These are phyloP conservation scores for Mortierella sp. DNA, from an alignment of 371 early-diverging fungal species.

Conservation along the genomic window DNA sequence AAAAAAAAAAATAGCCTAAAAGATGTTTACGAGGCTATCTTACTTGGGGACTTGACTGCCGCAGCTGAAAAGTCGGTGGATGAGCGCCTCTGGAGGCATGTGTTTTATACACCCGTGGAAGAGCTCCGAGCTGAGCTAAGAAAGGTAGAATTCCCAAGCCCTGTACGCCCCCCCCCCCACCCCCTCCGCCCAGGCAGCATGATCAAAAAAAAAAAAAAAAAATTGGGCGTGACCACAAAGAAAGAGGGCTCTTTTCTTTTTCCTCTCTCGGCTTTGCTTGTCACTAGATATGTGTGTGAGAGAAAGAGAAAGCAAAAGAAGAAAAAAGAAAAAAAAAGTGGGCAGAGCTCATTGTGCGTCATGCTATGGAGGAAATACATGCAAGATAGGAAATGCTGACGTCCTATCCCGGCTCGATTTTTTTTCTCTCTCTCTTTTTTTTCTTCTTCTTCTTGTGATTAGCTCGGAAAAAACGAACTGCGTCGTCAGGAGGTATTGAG, in stretches of 20 bases:
- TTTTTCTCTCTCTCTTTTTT: no score
- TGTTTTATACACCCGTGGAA: conserved; percentile 50
- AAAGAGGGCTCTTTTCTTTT: no score
- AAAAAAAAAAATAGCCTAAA: conserved; percentile 30
- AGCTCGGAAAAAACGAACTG: conserved; percentile 25
- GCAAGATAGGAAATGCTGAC: no score
- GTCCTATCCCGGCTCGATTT: no score
- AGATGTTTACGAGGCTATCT: conserved; percentile 34
- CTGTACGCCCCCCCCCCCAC: no score
- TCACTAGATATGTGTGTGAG: neutral
- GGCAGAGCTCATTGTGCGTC: no score
- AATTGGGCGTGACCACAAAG: no score
- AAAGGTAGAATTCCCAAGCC: conserved; percentile 37
- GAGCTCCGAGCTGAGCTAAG: conserved; percentile 46
- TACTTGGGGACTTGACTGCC: conserved; percentile 44
- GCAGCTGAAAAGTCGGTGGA: conserved; percentile 51
- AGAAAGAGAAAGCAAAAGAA: neutral
- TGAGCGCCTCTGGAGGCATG: conserved; percentile 48
- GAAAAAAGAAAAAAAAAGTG: neutral
- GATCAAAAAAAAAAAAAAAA: no score
- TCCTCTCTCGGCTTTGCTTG: no score
- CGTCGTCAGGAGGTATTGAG: conserved; percentile 43
- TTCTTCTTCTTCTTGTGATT: neutral
- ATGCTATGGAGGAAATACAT: no score
- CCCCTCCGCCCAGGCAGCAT: no score